Evolutionary conservation across 768 basidiomycete genomes (phyloP), one percentile per base, ranked within the genome.

Genomic region (Lactarius sanguifluus): DNA sequence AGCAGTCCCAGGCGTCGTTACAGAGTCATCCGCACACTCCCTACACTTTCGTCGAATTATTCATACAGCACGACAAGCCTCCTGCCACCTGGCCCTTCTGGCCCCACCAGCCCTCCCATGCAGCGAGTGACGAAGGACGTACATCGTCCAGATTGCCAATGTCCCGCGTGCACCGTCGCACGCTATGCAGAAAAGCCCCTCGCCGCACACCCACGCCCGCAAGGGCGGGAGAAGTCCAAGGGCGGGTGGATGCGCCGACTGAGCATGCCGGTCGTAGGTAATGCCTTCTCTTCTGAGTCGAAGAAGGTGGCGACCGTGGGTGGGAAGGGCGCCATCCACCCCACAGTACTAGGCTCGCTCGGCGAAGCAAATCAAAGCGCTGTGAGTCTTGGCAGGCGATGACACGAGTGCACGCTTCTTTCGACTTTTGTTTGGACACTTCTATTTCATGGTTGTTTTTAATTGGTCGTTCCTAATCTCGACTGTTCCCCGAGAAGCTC

Each of bases 221-320:
- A 79, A 18, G 78, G 79, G n/a, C 83, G 81, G 36, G 74, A 82
- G 52, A 83, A 86, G 61, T 87, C 87, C 70, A 80, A 85, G 10
- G 88, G 83, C 64, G 84, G 88, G 0, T 92, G 91, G 91, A 89
- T 92, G 68, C 79, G 90, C 25, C 79, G 90, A 62, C 73, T 92
- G 65, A 92, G 91, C 70, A 90, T 92, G 88, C 90, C 90, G 1
- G 82, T 80, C 5, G 78, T 83, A n/a, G 68, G 71, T 52, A 80
- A 81, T 56, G 83, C 86, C 41, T 86, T 91, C 72, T 82, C 81
- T 7, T 76, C 83, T 30, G 88, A 89, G 59, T 80, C 81, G 59
- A 84, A 82, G 77, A 81, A 80, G 71, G 73, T n/a, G 10, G 62
- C 41, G 13, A 36, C 28, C 20, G 9, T 47, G 3, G 58, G 52